Conservation (phyloP, 129 eudicot genomes). For the Artemisia argyi region DNA sequence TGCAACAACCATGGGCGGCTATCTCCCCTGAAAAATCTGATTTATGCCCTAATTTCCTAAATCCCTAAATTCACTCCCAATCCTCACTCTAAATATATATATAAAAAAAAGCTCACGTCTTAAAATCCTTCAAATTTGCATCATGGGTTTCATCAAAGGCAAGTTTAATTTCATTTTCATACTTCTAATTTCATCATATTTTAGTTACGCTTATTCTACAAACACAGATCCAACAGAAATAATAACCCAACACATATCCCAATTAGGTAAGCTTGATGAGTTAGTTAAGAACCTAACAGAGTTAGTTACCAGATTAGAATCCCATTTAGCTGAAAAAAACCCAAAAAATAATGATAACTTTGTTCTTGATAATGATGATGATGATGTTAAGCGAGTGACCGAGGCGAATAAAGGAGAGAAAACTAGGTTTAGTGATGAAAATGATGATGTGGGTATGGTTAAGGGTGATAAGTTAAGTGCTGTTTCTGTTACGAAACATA, state of each 20-base stretch:
- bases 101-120: neutral
- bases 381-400: neutral
- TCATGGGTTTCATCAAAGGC: conserved; percentile 54
- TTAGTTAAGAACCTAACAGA: conserved; percentile 58
- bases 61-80: conserved; percentile 1
- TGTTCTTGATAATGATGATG: conserved; percentile 5
- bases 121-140: conserved; percentile 20
- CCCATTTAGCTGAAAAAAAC: conserved; percentile 27
- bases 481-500: conserved; percentile 72
- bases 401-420: neutral
- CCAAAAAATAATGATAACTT: conserved; percentile 9
- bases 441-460: conserved; percentile 20
- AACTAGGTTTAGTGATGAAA: conserved; percentile 5
- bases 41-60: conserved; percentile 36
- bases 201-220: conserved; percentile 19
- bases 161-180: conserved; percentile 44
- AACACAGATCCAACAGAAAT: conserved; percentile 28
- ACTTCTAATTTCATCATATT: conserved; percentile 32
- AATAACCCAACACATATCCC: conserved; percentile 51
- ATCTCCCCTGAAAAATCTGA: conserved; percentile 35
- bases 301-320: conserved; percentile 73
- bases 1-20: conserved; percentile 10
- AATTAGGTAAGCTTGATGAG: conserved; percentile 73
- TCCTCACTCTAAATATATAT: neutral
- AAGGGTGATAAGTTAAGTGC: conserved; percentile 42